Conservation (phyloP, 192 early-diverging fungal species). For the Backusella tarrabulga region DNA sequence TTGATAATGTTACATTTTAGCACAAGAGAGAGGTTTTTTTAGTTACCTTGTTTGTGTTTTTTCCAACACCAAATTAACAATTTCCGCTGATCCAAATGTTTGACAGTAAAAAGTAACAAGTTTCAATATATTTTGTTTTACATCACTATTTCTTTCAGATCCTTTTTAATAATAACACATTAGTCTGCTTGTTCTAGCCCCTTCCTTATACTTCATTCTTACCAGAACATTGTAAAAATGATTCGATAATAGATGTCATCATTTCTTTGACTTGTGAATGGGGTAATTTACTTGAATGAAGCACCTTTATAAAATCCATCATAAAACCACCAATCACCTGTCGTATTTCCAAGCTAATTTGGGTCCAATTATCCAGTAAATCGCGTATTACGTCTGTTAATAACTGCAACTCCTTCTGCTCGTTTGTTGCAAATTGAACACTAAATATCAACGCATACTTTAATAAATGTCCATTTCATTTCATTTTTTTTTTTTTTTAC, state of each 20-base stretch:
- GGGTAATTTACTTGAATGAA: neutral
- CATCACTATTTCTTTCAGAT: constrained; percentile 9
- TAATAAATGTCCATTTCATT: neutral
- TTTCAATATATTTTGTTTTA: constrained; percentile 14
- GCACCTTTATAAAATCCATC: neutral
- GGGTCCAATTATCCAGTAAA: constrained; percentile 6
- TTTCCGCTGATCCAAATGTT: constrained; percentile 27
- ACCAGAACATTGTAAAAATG: constrained; percentile 4
- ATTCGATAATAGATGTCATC: neutral
- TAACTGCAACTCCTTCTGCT: neutral
- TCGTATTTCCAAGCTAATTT: neutral
- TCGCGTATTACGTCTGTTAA: neutral
- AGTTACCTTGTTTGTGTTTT: neutral
- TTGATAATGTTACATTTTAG: neutral
- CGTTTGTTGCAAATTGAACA: neutral
- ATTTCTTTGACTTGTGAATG: neutral
- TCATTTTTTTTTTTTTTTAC: neutral
- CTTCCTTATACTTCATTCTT: neutral
- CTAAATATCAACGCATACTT: neutral
- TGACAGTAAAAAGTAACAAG: constrained; percentile 23
- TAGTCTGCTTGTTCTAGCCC: neutral
- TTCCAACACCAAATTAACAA: constrained; percentile 2
- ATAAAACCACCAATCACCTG: constrained; percentile 1
- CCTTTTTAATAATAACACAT: constrained; percentile 7
- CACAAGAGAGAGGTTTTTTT: neutral